phyloP scores from a whole-genome alignment of 768 basidiomycete genomes.

The Lepiota subincarnata region DNA sequence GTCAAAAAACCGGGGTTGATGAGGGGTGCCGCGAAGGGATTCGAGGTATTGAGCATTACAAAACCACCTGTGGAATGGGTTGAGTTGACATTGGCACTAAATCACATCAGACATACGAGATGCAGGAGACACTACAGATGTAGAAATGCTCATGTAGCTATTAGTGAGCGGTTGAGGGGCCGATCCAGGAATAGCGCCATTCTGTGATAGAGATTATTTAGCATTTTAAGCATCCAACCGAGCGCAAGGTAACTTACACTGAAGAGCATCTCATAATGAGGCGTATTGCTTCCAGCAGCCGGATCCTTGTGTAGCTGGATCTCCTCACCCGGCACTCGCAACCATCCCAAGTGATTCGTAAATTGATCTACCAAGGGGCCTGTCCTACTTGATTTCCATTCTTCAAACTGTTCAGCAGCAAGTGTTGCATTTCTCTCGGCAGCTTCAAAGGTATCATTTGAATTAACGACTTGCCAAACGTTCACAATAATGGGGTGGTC shows the following conservation, averaged over 20 bases:
- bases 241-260: slow-evolving; percentile 22
- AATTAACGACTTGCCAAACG: slow-evolving; percentile 5
- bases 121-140: slow-evolving; percentile 22
- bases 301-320: slow-evolving; percentile 19
- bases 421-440: background rate
- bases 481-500: slow-evolving; percentile 14
- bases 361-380: slow-evolving; percentile 23
- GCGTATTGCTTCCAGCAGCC: slow-evolving; percentile 23
- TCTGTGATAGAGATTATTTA: background rate
- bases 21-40: slow-evolving; percentile 42
- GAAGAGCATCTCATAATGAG: slow-evolving; percentile 27
- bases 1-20: slow-evolving; percentile 48
- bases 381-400: slow-evolving; percentile 1
- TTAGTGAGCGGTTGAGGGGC: slow-evolving; percentile 15
- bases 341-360: slow-evolving; percentile 21
- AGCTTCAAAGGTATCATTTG: background rate
- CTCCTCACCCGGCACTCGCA: slow-evolving; percentile 23
- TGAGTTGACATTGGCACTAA: no score
- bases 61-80: no score
- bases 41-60: slow-evolving; percentile 35
- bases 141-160: slow-evolving; percentile 18
- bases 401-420: background rate
- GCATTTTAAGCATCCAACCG: background rate
- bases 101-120: slow-evolving; percentile 28
- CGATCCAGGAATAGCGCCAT: slow-evolving; percentile 1